Conservation (phyloP, 23 red algal genomes). For the Gracilariopsis chorda region DNA sequence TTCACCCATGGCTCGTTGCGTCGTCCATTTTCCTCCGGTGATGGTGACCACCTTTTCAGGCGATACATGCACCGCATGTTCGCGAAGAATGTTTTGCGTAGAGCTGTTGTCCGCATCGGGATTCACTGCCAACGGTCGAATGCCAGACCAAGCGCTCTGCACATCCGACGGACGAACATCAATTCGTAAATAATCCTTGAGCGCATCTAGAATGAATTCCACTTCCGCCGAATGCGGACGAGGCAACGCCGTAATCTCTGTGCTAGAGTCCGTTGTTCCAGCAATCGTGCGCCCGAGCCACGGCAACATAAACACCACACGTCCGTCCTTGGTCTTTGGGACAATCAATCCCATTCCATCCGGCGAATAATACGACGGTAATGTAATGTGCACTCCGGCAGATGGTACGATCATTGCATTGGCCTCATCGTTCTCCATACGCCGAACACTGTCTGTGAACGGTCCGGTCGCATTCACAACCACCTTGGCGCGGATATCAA, state of each 20-base stretch:
- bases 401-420: conserved; percentile 75
- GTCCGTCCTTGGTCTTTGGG: conserved; percentile 93
- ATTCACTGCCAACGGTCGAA: conserved; percentile 84
- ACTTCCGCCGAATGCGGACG: conserved; percentile 87
- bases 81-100: conserved; percentile 84
- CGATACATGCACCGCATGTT: conserved; percentile 84
- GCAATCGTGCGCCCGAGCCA: conserved; percentile 93
- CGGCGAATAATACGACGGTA: conserved; percentile 94
- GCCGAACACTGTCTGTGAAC: conserved; percentile 79
- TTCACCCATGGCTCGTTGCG: conserved; percentile 87
- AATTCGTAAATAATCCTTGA: conserved; percentile 85
- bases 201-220: conserved; percentile 90
- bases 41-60: conserved; percentile 74
- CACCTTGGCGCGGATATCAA: conserved; percentile 74
- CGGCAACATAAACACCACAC: conserved; percentile 94
- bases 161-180: conserved; percentile 89
- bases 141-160: conserved; percentile 88
- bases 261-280: conserved; percentile 84
- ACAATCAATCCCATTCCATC: conserved; percentile 94
- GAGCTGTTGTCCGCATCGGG: conserved; percentile 63
- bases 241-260: conserved; percentile 83
- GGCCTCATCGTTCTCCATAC: conserved; percentile 59
- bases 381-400: conserved; percentile 84
- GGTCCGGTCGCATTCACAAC: conserved; percentile 94
- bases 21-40: conserved; percentile 94